Evolutionary conservation across 495 filamentous ascomycete genomes (phyloP).

Genomic region (Talaromyces stipitatus): DNA sequence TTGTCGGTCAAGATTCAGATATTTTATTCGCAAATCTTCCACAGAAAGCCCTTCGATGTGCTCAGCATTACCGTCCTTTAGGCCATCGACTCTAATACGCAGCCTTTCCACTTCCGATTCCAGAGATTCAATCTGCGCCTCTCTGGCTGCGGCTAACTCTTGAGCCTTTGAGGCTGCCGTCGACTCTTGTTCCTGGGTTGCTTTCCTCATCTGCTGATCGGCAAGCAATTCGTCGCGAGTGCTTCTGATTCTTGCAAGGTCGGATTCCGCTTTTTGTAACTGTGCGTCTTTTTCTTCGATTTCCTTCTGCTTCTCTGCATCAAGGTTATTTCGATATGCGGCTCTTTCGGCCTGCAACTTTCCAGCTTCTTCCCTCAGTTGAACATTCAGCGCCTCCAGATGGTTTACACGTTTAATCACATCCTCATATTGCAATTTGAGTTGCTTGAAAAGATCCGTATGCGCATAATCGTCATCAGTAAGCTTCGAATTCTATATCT

Average conservation of each 20-base stretch:
- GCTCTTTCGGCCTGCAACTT: conserved; percentile 80
- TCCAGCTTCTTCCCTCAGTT: conserved; percentile 76
- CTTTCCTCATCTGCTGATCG: conserved; percentile 72
- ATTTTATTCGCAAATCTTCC: conserved; percentile 67
- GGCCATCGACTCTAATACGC: conserved; percentile 40
- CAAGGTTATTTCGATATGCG: conserved; percentile 67
- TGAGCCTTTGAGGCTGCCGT: conserved; percentile 59
- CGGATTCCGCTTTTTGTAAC: conserved; percentile 70
- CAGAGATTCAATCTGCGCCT: conserved; percentile 65
- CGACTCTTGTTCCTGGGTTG: conserved; percentile 67
- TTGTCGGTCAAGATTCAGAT: conserved; percentile 64
- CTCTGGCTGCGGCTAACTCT: conserved; percentile 69
- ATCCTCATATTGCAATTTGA: conserved; percentile 87
- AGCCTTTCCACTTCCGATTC: conserved; percentile 76
- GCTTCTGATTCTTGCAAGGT: conserved; percentile 76
- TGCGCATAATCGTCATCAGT: conserved; percentile 90
- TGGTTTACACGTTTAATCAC: conserved; percentile 86
- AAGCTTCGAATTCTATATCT: conserved; percentile 50
- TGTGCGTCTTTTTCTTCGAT: conserved; percentile 73
- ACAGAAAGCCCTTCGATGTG: conserved; percentile 37
- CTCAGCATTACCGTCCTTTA: conserved; percentile 26
- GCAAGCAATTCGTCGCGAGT: conserved; percentile 76
- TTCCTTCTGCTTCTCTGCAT: conserved; percentile 63
- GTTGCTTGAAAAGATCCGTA: conserved; percentile 84
- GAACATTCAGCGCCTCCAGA: conserved; percentile 78